Evolutionary conservation across 352 stramenopile species (phyloP), one percentile per base, ranked within the genome.

Genomic region (Globisporangium viniferum): DNA sequence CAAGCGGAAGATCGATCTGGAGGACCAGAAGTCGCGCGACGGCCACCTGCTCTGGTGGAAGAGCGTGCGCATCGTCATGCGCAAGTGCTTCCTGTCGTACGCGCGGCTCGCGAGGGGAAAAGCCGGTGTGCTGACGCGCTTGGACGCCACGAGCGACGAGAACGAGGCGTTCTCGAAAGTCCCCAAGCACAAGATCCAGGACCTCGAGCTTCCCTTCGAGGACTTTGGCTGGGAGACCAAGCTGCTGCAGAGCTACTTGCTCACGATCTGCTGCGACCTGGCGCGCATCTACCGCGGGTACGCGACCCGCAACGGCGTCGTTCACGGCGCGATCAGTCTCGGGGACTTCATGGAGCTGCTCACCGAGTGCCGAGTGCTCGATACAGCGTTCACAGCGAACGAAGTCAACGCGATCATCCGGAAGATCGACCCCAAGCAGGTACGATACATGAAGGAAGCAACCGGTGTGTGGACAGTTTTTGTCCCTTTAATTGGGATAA

Each of bases 81-180:
- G 84, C 27, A 93, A 93, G 66, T 92, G 82, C 59, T 93, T 93
- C 48, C 10, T 90, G 9, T 92, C 86, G 59, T 91, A 90, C 58
- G 82, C 81, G 31, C 73, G 81, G 1, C 64, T 93, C 31, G 81
- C 82, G 0, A 74, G 82, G 9, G 86, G 86, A 57, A 88, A 93
- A 59, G 73, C 82, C 10, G 86, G 86, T 3, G 72, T 92, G 22
- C 70, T 92, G 27, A 68, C 78, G 27, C 84, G 86, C 15, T 59
- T 89, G 29, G 76, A 86, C 36, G 74, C 76, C 18, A 62, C 66
- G 20, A 65, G 71, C 8, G 81, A 89, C 64, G 81, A 89, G 31
- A 92, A 91, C 56, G 82, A 90, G 27, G 72, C 75, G 15, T 92
- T 93, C 49, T 60, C 73, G 20, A 88, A 79, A 53, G 70, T 89